Percentiles rank a stretch among this genome's conserved stretches.
Evolutionary conservation across 306 rosid species (phyloP).

Genomic region (Mimosa pudica): DNA sequence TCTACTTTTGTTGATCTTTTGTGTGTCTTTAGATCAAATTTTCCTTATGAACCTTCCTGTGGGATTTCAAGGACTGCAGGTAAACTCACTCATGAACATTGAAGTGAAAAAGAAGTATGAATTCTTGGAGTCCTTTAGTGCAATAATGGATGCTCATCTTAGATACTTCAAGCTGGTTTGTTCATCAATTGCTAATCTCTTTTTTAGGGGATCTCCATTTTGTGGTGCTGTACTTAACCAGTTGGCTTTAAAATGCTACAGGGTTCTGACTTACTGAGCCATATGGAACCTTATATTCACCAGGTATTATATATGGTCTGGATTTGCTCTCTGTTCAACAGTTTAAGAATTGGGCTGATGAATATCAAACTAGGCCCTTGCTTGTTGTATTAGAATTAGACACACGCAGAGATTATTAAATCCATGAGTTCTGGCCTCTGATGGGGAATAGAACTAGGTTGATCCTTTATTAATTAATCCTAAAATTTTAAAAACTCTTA

Average conservation of each 20-base stretch:
- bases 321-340: slow-evolving; percentile 15
- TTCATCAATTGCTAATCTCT: slow-evolving; percentile 34
- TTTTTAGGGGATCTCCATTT: slow-evolving; percentile 30
- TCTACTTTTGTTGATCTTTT: slow-evolving; percentile 39
- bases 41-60: slow-evolving; percentile 43
- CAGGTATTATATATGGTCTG: slow-evolving; percentile 59
- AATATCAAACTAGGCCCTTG: neutral
- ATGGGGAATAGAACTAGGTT: neutral
- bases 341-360: neutral
- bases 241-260: slow-evolving; percentile 42
- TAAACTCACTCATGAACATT: slow-evolving; percentile 81
- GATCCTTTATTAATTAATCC: neutral
- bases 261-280: slow-evolving; percentile 88
- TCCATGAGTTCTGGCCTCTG: neutral
- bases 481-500: neutral
- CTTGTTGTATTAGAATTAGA: neutral
- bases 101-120: slow-evolving; percentile 96
- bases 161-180: slow-evolving; percentile 97
- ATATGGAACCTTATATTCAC: slow-evolving; percentile 96
- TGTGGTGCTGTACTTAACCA: slow-evolving; percentile 36
- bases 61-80: slow-evolving; percentile 89
- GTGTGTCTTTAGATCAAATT: slow-evolving; percentile 7
- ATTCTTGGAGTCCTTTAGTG: slow-evolving; percentile 95
- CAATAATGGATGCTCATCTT: slow-evolving; percentile 97
- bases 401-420: neutral